Conservation (phyloP, 2,329 filamentous ascomycete genomes). For the Phialophora verrucosa region DNA sequence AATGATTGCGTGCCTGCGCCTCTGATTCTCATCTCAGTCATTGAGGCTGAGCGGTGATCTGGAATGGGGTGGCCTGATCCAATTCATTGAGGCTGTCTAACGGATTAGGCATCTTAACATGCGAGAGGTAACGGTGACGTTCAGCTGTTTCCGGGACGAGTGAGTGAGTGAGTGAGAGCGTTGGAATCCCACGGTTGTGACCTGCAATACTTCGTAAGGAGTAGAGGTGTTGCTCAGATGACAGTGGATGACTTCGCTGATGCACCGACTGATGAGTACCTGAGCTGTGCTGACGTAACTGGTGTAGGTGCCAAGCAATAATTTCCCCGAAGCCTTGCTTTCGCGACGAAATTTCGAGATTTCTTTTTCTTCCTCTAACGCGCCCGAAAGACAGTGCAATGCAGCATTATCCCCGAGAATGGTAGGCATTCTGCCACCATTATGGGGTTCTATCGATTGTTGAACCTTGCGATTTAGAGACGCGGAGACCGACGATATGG, state of each 20-base stretch:
- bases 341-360: slow-evolving; percentile 36
- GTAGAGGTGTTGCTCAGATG: not conserved
- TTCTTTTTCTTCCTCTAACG: slow-evolving; percentile 62
- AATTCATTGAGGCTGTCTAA: too few species aligned
- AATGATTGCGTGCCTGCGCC: not conserved
- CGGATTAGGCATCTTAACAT: not conserved
- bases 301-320: slow-evolving; percentile 19
- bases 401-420: slow-evolving; percentile 65
- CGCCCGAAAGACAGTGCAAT: slow-evolving; percentile 87
- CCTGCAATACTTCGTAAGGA: too few species aligned
- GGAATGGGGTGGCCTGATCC: not conserved
- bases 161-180: too few species aligned
- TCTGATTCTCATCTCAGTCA: too few species aligned
- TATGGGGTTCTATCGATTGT: slow-evolving; percentile 64
- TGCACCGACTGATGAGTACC: too few species aligned
- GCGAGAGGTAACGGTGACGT: not conserved
- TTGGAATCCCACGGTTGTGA: too few species aligned
- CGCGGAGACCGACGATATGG: slow-evolving; percentile 59
- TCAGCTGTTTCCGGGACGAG: not conserved
- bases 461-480: slow-evolving; percentile 67
- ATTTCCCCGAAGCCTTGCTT: slow-evolving; percentile 16
- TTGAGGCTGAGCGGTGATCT: not conserved
- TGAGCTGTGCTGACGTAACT: not conserved
- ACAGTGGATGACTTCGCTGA: too few species aligned
- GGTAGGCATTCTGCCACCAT: slow-evolving; percentile 71